Conservation (phyloP, 306 rosid genomes). For the Trifolium repens region DNA sequence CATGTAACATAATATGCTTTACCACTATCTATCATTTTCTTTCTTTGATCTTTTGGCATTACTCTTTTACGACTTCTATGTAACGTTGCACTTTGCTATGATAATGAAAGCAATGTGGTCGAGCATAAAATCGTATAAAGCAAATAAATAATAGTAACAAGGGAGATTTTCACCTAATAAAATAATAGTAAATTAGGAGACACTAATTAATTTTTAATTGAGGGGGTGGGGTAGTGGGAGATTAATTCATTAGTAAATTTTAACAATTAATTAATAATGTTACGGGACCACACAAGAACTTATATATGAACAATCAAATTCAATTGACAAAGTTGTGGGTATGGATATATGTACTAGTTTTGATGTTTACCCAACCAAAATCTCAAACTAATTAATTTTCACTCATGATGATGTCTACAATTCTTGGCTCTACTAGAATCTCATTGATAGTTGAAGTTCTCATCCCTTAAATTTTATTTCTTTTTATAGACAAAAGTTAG, state of each 20-base stretch:
- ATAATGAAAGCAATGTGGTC: not conserved
- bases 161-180: not conserved
- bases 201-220: not conserved
- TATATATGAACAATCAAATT: not conserved
- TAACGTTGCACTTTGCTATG: not conserved
- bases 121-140: not conserved
- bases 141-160: not conserved
- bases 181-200: not conserved
- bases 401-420: not conserved
- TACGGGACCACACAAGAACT: not conserved
- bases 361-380: not conserved
- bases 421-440: not conserved
- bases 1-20: not conserved
- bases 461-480: not conserved
- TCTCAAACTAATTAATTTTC: not conserved
- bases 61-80: not conserved
- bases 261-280: not conserved
- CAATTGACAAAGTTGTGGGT: not conserved
- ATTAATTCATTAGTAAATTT: not conserved
- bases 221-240: not conserved
- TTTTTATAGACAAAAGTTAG: no score
- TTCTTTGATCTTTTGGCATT: no score
- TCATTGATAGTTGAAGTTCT: not conserved
- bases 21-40: not conserved
- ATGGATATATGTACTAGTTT: not conserved